A percentile compares a stretch with the other conserved stretches of the same genome.
These are phyloP conservation scores for Astrothelium subdiscretum DNA, from an alignment of 495 filamentous ascomycete genomes.

Conservation along the genomic window DNA sequence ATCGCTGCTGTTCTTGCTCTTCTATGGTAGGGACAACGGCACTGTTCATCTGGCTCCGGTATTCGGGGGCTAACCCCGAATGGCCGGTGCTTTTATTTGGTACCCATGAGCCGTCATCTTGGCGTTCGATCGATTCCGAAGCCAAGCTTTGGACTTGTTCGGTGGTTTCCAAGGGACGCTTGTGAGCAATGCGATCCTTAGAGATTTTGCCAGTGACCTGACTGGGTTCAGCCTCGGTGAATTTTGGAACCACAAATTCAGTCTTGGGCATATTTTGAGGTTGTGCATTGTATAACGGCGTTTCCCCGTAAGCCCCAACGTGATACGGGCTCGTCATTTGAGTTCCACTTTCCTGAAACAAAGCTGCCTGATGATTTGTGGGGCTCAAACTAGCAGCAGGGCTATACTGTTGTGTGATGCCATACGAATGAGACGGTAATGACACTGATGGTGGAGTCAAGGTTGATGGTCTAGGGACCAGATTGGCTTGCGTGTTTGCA, in stretches of 20 bases:
- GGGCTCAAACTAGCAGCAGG: not conserved
- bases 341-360: not conserved
- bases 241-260: not conserved
- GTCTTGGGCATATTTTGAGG: not conserved
- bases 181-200: not conserved
- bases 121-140: not conserved
- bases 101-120: constrained; percentile 21
- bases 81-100: constrained; percentile 12
- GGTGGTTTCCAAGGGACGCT: not conserved
- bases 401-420: not conserved
- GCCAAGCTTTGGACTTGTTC: not conserved
- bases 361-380: not conserved
- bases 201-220: not conserved
- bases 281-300: not conserved
- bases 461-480: not conserved
- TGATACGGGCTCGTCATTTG: not conserved
- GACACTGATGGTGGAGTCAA: not conserved
- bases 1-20: constrained; percentile 18
- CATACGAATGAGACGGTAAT: not conserved
- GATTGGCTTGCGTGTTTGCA: not conserved
- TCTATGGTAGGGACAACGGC: constrained; percentile 19
- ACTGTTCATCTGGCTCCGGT: constrained; percentile 12
- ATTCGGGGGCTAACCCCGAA: constrained; percentile 17
- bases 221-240: not conserved
- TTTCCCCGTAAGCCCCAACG: not conserved